Conservation (phyloP, 108 stramenopile genomes). For the Cylindrotheca closterium region DNA sequence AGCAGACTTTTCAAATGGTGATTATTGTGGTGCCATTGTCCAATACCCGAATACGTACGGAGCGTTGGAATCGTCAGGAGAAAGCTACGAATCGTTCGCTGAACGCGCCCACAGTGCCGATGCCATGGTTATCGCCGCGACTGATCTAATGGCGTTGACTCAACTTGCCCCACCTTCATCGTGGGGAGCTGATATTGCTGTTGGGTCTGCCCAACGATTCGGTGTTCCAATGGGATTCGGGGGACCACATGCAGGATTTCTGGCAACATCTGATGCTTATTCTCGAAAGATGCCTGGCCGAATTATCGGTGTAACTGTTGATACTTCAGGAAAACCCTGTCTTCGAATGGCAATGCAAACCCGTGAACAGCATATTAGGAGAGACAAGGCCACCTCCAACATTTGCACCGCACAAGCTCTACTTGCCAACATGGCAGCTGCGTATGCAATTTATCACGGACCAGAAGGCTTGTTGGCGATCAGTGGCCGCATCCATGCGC, state of each 20-base stretch:
- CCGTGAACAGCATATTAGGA: constrained; percentile 96
- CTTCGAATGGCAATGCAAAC: constrained; percentile 99
- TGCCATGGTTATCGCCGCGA: constrained; percentile 92
- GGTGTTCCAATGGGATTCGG: constrained; percentile 99
- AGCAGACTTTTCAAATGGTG: constrained; percentile 68
- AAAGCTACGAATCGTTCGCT: constrained; percentile 80
- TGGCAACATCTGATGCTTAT: constrained; percentile 90
- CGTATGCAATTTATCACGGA: constrained; percentile 99
- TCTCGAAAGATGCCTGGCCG: constrained; percentile 98
- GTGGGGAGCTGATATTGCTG: constrained; percentile 97
- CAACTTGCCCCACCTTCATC: constrained; percentile 88
- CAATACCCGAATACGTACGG: constrained; percentile 99
- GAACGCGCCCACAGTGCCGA: constrained; percentile 71
- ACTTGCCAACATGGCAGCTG: constrained; percentile 98
- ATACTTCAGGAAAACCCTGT: constrained; percentile 90
- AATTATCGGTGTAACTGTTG: constrained; percentile 95
- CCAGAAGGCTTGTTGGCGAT: constrained; percentile 93
- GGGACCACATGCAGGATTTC: constrained; percentile 98
- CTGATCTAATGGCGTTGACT: constrained; percentile 94
- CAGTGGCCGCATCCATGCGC: constrained; percentile 84
- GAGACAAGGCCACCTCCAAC: constrained; percentile 99
- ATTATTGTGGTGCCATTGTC: constrained; percentile 94
- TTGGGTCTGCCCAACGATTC: constrained; percentile 97
- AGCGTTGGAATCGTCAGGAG: constrained; percentile 72
- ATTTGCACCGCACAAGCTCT: constrained; percentile 99